These are phyloP conservation scores for Globisporangium alternatum DNA, from an alignment of 352 stramenopile species.

Conservation along the genomic window DNA sequence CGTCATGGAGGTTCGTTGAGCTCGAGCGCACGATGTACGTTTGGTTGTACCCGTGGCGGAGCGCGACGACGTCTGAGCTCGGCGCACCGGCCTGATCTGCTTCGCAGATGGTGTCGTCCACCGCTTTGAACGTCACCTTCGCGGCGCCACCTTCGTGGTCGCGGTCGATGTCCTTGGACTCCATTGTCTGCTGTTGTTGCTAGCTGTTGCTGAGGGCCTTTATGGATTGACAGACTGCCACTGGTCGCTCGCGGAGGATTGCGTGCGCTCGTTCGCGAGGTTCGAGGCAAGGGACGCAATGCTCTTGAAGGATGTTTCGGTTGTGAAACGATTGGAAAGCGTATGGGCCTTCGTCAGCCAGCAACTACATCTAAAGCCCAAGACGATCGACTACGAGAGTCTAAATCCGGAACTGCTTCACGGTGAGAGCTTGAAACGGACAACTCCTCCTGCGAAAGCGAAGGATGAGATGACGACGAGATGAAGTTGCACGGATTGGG, in stretches of 20 bases:
- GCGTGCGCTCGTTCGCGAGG: too few relatives aligned
- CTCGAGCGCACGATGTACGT: constrained; percentile 88
- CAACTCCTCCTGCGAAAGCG: neutral
- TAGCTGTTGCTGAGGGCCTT: neutral
- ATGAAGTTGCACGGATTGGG: neutral
- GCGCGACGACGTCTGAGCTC: constrained; percentile 58
- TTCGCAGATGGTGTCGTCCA: constrained; percentile 28
- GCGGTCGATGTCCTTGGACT: constrained; percentile 44
- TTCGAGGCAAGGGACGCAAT: constrained; percentile 7
- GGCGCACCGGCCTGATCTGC: constrained; percentile 49
- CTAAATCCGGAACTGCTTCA: neutral
- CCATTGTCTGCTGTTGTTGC: constrained; percentile 31
- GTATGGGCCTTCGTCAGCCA: neutral
- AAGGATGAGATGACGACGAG: neutral
- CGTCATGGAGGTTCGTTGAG: constrained; percentile 72
- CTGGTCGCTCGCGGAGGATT: neutral
- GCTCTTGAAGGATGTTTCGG: neutral
- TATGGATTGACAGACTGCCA: neutral
- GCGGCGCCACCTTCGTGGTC: constrained; percentile 18
- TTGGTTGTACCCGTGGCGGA: constrained; percentile 91
- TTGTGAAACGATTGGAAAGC: neutral
- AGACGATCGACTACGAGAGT: neutral
- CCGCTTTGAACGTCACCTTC: constrained; percentile 29
- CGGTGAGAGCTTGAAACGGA: constrained; percentile 7
- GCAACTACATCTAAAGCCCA: too few relatives aligned